A percentile compares a stretch with the other conserved stretches of the same genome.
phyloP scores from a whole-genome alignment of 768 basidiomycete genomes.

The Lactarius pseudohatsudake region DNA sequence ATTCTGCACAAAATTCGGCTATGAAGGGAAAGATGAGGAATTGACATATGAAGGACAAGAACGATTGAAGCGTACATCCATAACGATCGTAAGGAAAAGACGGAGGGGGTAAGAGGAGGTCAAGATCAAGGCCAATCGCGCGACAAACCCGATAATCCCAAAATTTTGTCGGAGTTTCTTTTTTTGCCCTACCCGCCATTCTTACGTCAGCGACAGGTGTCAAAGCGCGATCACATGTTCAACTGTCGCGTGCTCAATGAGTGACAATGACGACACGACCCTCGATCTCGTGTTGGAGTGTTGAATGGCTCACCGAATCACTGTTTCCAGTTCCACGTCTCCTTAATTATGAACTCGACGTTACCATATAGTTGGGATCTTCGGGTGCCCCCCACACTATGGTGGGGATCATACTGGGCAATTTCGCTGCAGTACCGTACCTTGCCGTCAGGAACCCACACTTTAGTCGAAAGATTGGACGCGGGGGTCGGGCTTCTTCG shows the following conservation, averaged over 20 bases:
- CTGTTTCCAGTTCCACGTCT: background rate
- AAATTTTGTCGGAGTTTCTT: constrained; percentile 63
- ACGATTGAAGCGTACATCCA: constrained; percentile 48
- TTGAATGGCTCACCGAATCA: constrained; percentile 19
- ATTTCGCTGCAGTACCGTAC: constrained; percentile 25
- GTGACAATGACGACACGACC: background rate
- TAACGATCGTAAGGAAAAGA: constrained; percentile 31
- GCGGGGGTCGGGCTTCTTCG: background rate
- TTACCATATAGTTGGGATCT: constrained; percentile 16
- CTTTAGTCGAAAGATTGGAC: constrained; percentile 19
- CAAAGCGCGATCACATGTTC: background rate
- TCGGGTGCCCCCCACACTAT: constrained; percentile 12
- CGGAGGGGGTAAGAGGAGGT: constrained; percentile 26
- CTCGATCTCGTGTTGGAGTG: too few species aligned
- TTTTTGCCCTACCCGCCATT: constrained; percentile 23
- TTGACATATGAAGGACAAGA: background rate
- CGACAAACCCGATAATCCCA: constrained; percentile 36
- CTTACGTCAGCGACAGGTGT: background rate
- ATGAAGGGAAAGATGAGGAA: constrained; percentile 15
- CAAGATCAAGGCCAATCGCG: constrained; percentile 18
- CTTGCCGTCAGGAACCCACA: constrained; percentile 9
- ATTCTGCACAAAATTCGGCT: constrained; percentile 75
- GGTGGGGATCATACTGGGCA: constrained; percentile 23
- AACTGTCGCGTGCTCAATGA: background rate
- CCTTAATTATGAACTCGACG: background rate